Percentiles rank a stretch among this genome's conserved stretches.
These are phyloP conservation scores for Backusella circina DNA, from an alignment of 192 early-diverging fungal species.

Conservation along the genomic window DNA sequence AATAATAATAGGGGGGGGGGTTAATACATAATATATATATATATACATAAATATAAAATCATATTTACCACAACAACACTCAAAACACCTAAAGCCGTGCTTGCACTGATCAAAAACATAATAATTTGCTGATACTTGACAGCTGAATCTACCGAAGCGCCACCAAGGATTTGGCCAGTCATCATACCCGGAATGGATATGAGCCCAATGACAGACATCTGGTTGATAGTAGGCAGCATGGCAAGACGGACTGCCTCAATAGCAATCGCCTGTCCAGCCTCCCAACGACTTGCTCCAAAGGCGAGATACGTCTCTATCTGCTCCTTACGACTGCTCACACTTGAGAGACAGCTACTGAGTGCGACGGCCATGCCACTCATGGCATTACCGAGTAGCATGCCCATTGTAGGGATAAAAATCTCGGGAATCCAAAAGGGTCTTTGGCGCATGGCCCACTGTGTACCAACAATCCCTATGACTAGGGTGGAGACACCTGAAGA, in stretches of 20 bases:
- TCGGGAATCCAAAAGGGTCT: constrained; percentile 67
- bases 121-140: constrained; percentile 82
- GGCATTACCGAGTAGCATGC: constrained; percentile 83
- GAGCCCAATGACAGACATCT: constrained; percentile 82
- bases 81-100: constrained; percentile 60
- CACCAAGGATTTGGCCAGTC: constrained; percentile 85
- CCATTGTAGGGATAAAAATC: constrained; percentile 85
- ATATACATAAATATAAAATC: not conserved
- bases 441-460: constrained; percentile 67
- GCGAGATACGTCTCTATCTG: constrained; percentile 48
- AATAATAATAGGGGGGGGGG: no score
- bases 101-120: constrained; percentile 81
- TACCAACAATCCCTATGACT: constrained; percentile 57
- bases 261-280: constrained; percentile 70
- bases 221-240: constrained; percentile 77
- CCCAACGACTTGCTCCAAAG: constrained; percentile 83
- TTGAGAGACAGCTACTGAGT: constrained; percentile 54
- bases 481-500: constrained; percentile 50
- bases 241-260: constrained; percentile 69
- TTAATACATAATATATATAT: not conserved
- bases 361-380: constrained; percentile 74
- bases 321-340: constrained; percentile 39
- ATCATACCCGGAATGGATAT: constrained; percentile 88
- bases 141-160: constrained; percentile 76
- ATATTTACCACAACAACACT: constrained; percentile 41